A percentile compares a stretch with the other conserved stretches of the same genome.
Conservation (phyloP, 2,329 filamentous ascomycete genomes). For the Raffaelea ambrosiae region DNA sequence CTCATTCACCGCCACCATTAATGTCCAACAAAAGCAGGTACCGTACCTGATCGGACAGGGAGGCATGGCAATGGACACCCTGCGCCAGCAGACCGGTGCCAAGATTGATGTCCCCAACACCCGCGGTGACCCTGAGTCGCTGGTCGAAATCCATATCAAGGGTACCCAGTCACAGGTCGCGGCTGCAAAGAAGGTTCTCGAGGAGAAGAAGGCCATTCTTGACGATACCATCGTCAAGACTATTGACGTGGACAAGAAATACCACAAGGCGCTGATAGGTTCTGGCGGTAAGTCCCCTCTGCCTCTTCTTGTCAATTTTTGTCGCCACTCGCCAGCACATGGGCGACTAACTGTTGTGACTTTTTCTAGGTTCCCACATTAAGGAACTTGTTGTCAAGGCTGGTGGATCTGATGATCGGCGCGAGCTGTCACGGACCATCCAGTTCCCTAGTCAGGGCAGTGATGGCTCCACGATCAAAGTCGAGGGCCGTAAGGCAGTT, state of each 20-base stretch:
- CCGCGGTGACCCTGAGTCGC: slow-evolving; percentile 59
- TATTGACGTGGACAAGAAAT: slow-evolving; percentile 87
- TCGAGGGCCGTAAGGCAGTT: slow-evolving; percentile 75
- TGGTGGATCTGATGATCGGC: slow-evolving; percentile 80
- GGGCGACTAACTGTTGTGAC: too few species aligned
- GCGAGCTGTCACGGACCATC: slow-evolving; percentile 78
- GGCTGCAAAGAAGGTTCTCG: slow-evolving; percentile 81
- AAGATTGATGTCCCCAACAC: slow-evolving; percentile 86
- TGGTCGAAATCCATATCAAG: slow-evolving; percentile 83
- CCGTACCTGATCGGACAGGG: slow-evolving; percentile 90
- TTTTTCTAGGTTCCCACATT: slow-evolving; percentile 67
- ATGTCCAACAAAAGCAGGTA: slow-evolving; percentile 83
- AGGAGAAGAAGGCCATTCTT: slow-evolving; percentile 79
- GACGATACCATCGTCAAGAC: slow-evolving; percentile 81
- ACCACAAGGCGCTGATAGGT: slow-evolving; percentile 86
- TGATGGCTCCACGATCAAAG: slow-evolving; percentile 72
- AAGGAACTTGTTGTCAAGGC: slow-evolving; percentile 79
- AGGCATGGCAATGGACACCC: slow-evolving; percentile 81
- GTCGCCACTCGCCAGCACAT: too few species aligned
- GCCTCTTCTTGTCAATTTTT: not conserved
- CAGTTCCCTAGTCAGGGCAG: slow-evolving; percentile 89
- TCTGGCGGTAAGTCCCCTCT: slow-evolving; percentile 59
- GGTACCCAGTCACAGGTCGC: slow-evolving; percentile 87
- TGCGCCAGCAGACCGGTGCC: slow-evolving; percentile 76
- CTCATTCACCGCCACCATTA: slow-evolving; percentile 68